phyloP scores from a whole-genome alignment of 202 grass and related monocot genomes.

The Schoenoplectus tabernaemontani region DNA sequence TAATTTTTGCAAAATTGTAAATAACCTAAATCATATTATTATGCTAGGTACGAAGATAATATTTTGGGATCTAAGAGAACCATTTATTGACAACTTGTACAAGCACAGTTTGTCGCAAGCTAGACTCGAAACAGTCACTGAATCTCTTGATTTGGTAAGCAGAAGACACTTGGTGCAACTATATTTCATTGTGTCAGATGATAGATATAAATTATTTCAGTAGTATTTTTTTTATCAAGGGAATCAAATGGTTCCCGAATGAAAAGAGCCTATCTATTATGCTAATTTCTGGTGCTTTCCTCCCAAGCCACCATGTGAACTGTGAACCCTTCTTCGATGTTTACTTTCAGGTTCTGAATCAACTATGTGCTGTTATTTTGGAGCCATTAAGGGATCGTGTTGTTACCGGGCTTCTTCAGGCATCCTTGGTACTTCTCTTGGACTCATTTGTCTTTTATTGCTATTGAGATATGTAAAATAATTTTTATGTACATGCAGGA shows the following conservation, averaged over 20 bases:
- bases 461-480: neutral
- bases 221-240: neutral
- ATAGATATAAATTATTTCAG: neutral
- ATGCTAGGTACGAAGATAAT: slow-evolving; percentile 73
- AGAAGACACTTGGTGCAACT: slow-evolving; percentile 14
- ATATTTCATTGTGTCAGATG: neutral
- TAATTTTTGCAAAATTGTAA: slow-evolving; percentile 9
- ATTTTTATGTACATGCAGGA: slow-evolving; percentile 39
- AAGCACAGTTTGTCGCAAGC: slow-evolving; percentile 59
- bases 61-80: slow-evolving; percentile 92
- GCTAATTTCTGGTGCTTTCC: neutral
- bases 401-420: slow-evolving; percentile 95
- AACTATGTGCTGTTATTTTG: slow-evolving; percentile 82
- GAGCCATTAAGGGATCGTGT: slow-evolving; percentile 89
- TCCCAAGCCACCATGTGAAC: neutral
- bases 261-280: neutral
- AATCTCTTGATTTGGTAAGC: slow-evolving; percentile 78
- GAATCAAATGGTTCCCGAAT: neutral
- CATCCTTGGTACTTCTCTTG: slow-evolving; percentile 62
- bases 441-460: neutral
- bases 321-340: slow-evolving; percentile 6
- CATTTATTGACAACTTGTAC: slow-evolving; percentile 90
- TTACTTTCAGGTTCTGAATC: slow-evolving; percentile 67
- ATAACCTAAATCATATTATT: slow-evolving; percentile 22
- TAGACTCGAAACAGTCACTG: slow-evolving; percentile 58